Percentiles rank a stretch among this genome's conserved stretches.
phyloP scores from a whole-genome alignment of 441 rosid species.

The Erysimum pusillum region DNA sequence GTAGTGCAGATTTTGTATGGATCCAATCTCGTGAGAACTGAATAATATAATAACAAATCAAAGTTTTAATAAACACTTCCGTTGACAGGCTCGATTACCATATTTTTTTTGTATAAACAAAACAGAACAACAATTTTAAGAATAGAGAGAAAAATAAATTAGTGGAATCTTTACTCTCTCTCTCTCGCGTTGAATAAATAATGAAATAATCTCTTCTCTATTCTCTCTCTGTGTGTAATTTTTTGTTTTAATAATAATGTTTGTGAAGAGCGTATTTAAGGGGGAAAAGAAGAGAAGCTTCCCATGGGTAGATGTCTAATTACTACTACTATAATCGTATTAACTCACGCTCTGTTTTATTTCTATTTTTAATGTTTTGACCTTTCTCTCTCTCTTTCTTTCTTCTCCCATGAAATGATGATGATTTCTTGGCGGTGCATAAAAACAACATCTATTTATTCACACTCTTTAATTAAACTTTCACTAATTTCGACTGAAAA shows the following conservation, averaged over 20 bases:
- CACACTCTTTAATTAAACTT: not conserved
- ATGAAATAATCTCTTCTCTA: not conserved
- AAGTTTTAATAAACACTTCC: slow-evolving; percentile 18
- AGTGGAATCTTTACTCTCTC: slow-evolving; percentile 37
- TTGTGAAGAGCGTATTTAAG: slow-evolving; percentile 36
- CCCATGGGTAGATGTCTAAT: slow-evolving; percentile 44
- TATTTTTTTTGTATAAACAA: slow-evolving; percentile 2
- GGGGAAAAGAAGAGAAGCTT: slow-evolving; percentile 46
- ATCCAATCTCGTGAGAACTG: slow-evolving; percentile 65
- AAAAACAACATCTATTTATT: slow-evolving; percentile 37
- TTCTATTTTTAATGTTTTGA: slow-evolving; percentile 4
- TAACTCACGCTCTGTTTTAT: slow-evolving; percentile 22
- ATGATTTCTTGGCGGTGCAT: slow-evolving; percentile 43
- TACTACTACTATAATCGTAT: not conserved
- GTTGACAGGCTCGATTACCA: slow-evolving; percentile 22
- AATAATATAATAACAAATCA: slow-evolving; percentile 24
- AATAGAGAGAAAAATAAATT: not conserved
- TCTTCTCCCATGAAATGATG: not conserved
- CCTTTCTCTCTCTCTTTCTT: slow-evolving; percentile 5
- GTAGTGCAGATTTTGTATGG: slow-evolving; percentile 48
- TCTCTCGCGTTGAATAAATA: slow-evolving; percentile 31
- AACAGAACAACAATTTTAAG: not conserved
- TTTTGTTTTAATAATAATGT: not conserved
- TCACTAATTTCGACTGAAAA: not conserved
- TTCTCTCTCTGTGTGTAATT: not conserved